Base-by-base conservation (phyloP, 2,329 filamentous ascomycete species). In the Colletotrichum lupini region DNA sequence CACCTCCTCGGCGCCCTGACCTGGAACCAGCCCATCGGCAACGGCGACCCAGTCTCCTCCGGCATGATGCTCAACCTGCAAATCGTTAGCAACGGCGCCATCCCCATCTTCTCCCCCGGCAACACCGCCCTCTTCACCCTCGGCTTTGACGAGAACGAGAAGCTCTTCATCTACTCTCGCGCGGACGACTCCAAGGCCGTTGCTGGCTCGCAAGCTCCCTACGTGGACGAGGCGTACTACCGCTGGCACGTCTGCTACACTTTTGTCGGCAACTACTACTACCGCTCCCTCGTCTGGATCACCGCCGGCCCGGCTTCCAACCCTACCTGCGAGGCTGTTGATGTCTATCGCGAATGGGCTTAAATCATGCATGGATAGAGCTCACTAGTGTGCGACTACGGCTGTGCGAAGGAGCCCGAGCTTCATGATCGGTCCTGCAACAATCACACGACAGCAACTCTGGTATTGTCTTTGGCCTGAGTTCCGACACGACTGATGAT, bases 221-320 rank as follows among this genome's bases (percentile, higher is more conserved):
- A 24, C 22, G 55, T 16, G 12, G 35, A 57, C 5, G 56, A 64
- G 26, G 68, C 56, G 19, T 67, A 74, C 52, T 71, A 71, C 35
- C 61, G 53, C 62, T 75, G 73, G 73, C 53, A 75, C 46, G 59
- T 74, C 26, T 75, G 73, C 67, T 75, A 59, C 49, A 46, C 42
- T 0, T 75, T 56, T 22, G 72, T 75, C 49, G 73, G 73, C 62
- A 68, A 73, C 16, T 75, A 75, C 67, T 75, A 61, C 30, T 75
- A 75, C 67, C 32, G 74, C 7, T 14, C 66, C 19, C 72, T 75
- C 35, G 72, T 65, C 22, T 74, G 66, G 71, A 63, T 75, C 19
- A 74, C 73, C 9, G 65, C 19, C 26, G 73, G 73, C 5, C 26
- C 12, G 22, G 60, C 73, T 2, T 32, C 52, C 19, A 75, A 75